Conservation (phyloP, 208 protist species). For the Giardia duodenalis region DNA sequence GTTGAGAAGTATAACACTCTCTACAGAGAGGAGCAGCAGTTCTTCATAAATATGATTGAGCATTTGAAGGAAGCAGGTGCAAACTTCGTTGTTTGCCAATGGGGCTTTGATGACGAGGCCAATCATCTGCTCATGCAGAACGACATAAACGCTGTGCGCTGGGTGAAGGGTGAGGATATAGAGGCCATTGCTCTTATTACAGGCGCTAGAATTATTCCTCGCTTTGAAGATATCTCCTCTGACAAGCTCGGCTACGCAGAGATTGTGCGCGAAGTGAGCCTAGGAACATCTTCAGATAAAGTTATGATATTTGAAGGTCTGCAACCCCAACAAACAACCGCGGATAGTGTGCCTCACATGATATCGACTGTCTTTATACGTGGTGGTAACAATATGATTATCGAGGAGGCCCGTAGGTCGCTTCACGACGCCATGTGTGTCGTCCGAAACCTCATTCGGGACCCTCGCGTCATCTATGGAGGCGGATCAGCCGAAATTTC, state of each 20-base stretch:
- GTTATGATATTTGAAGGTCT: conserved; percentile 98
- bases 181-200: conserved; percentile 97
- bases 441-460: conserved; percentile 92
- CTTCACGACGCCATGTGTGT: conserved; percentile 99
- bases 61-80: conserved; percentile 77
- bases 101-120: conserved; percentile 99
- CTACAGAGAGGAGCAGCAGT: conserved; percentile 83
- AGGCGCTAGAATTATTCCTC: conserved; percentile 86
- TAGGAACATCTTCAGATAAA: conserved; percentile 57
- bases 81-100: conserved; percentile 96
- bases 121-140: conserved; percentile 97
- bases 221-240: conserved; percentile 87
- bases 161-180: conserved; percentile 97
- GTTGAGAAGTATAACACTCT: conserved; percentile 79
- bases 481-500: conserved; percentile 95
- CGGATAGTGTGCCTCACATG: background rate
- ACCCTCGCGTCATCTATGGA: conserved; percentile 97
- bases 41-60: conserved; percentile 79
- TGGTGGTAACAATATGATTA: conserved; percentile 94
- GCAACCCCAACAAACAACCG: conserved; percentile 67
- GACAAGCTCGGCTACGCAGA: conserved; percentile 83
- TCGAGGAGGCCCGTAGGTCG: conserved; percentile 96
- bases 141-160: conserved; percentile 94
- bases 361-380: conserved; percentile 95
- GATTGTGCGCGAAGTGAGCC: conserved; percentile 56